A percentile compares a stretch with the other conserved stretches of the same genome.
These are phyloP conservation scores for Xylariaceae sp. DNA, from an alignment of 2,329 filamentous ascomycete genomes.

Conservation along the genomic window DNA sequence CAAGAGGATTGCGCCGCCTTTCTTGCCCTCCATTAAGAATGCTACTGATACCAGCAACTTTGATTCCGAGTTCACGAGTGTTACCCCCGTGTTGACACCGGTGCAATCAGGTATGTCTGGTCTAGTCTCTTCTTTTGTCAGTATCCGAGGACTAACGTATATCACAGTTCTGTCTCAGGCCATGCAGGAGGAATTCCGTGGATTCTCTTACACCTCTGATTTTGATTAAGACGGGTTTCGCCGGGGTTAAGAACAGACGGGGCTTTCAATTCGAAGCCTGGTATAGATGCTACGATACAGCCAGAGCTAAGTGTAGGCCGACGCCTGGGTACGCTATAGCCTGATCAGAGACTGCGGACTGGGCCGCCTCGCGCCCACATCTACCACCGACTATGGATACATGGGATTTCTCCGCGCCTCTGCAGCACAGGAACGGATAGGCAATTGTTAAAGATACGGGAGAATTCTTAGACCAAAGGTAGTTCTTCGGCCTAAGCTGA, in stretches of 20 bases:
- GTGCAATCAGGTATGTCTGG: constrained; percentile 85
- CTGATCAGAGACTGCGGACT: constrained; percentile 2
- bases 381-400: constrained; percentile 1
- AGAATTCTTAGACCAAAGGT: background rate
- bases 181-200: constrained; percentile 99
- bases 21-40: constrained; percentile 82
- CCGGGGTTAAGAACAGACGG: background rate
- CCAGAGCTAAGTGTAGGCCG: constrained; percentile 5
- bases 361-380: background rate
- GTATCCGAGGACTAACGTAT: constrained; percentile 22
- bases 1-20: constrained; percentile 85
- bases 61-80: constrained; percentile 96
- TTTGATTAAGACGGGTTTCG: constrained; percentile 55
- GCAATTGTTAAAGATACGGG: background rate
- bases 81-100: constrained; percentile 92
- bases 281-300: constrained; percentile 3
- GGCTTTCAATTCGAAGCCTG: background rate
- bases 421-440: background rate
- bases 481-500: background rate
- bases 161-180: constrained; percentile 85
- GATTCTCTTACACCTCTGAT: constrained; percentile 94
- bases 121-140: background rate
- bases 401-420: background rate
- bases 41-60: constrained; percentile 99
- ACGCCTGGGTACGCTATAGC: background rate